These are phyloP conservation scores for Aspergillus uvarum DNA, from an alignment of 2,329 filamentous ascomycete genomes.

Conservation along the genomic window DNA sequence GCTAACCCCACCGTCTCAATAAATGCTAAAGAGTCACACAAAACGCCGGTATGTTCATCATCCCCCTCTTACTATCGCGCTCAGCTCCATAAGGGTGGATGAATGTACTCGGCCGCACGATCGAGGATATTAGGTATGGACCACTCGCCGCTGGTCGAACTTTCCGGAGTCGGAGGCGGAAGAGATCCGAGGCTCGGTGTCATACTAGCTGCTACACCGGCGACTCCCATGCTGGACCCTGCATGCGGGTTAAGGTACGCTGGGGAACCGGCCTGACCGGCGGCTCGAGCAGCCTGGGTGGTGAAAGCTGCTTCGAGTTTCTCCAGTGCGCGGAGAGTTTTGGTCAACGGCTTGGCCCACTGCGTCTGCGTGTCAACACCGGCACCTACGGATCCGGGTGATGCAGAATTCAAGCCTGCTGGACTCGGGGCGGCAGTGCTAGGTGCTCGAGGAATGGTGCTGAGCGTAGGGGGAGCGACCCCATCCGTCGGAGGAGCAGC, in stretches of 20 bases:
- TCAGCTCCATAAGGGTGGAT: conserved; percentile 47
- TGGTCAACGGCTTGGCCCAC: conserved; percentile 48
- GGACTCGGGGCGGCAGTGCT: conserved; percentile 30
- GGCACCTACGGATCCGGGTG: conserved; percentile 29
- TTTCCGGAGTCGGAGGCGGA: conserved; percentile 49
- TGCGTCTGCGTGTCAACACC: conserved; percentile 41
- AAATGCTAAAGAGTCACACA: neutral
- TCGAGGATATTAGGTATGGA: conserved; percentile 47
- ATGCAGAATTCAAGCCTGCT: conserved; percentile 26
- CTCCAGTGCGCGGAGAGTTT: conserved; percentile 47
- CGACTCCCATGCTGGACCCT: conserved; percentile 13
- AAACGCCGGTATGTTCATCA: neutral
- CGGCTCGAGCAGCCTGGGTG: conserved; percentile 23
- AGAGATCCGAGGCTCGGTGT: conserved; percentile 39
- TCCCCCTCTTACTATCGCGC: neutral
- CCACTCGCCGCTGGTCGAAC: conserved; percentile 49
- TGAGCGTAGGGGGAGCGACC: conserved; percentile 14
- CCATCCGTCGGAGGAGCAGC: conserved; percentile 13
- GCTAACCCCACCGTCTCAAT: conserved; percentile 3
- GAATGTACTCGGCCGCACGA: conserved; percentile 49
- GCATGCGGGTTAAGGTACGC: conserved; percentile 22
- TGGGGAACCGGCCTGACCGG: conserved; percentile 18
- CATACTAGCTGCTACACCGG: conserved; percentile 26
- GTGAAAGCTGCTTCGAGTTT: conserved; percentile 46
- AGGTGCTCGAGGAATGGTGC: conserved; percentile 25